phyloP scores from a whole-genome alignment of 1,284 basidiomycete species.

The Gymnopus androsaceus region DNA sequence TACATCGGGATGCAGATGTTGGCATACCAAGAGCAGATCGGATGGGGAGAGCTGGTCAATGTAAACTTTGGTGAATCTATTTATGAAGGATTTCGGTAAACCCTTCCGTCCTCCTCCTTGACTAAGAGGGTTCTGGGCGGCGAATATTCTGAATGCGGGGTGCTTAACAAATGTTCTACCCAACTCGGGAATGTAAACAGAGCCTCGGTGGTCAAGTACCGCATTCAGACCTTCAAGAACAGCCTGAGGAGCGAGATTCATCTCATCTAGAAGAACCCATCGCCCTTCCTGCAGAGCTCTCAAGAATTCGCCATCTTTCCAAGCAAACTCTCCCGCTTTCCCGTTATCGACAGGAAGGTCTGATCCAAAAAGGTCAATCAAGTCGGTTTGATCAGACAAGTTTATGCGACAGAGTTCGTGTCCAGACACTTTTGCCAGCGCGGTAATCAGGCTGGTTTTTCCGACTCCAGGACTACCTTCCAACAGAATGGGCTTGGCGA shows the following conservation, averaged over 20 bases:
- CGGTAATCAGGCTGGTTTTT: constrained; percentile 93
- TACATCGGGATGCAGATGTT: constrained; percentile 70
- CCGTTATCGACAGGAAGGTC: constrained; percentile 96
- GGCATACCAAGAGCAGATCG: constrained; percentile 84
- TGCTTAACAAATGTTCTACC: constrained; percentile 89
- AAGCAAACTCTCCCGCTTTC: constrained; percentile 89
- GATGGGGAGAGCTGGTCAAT: constrained; percentile 82
- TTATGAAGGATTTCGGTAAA: constrained; percentile 95
- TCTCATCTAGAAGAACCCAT: constrained; percentile 98
- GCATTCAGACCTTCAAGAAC: constrained; percentile 98
- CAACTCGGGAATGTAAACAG: constrained; percentile 94
- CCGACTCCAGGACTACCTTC: constrained; percentile 99
- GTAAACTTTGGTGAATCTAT: constrained; percentile 97
- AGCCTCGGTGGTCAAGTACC: constrained; percentile 93
- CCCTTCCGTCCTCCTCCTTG: constrained; percentile 99
- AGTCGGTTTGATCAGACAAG: constrained; percentile 97
- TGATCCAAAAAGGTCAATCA: constrained; percentile 95
- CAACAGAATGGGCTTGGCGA: constrained; percentile 89
- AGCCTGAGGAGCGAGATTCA: constrained; percentile 96
- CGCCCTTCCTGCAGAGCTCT: constrained; percentile 90
- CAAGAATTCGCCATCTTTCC: constrained; percentile 97
- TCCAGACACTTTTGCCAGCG: constrained; percentile 82
- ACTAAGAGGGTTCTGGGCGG: constrained; percentile 94
- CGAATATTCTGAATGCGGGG: constrained; percentile 93
- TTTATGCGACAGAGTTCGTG: constrained; percentile 94